Base-by-base conservation (phyloP, 139 green algal genomes). In the Chlamydomonas schloesseri region DNA sequence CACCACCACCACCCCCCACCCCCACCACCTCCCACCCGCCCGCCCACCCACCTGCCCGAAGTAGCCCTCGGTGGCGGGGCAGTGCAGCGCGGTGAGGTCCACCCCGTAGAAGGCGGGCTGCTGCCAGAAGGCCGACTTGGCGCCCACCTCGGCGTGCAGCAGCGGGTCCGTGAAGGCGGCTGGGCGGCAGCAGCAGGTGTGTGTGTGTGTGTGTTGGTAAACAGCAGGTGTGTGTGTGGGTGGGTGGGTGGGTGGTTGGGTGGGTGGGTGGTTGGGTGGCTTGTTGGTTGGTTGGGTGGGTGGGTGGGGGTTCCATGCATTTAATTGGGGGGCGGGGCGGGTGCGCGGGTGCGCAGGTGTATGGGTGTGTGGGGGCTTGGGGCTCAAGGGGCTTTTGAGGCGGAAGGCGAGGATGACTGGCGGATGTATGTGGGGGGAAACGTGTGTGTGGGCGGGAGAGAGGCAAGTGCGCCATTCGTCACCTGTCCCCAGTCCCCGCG, bases 51-150 rank as follows among this genome's bases (percentile, higher is more conserved):
- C 92, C 92, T 97, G 94, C 6, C 83, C 74, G 71, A 96, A 97
- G 88, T 97, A 98, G 1, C 91, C 90, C 29, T 94, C 89, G 15
- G 89, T 50, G 20, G 97, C 97, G 1, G 92, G 73, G 17, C 53
- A 34, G 57, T 97, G 89, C 82, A 99, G 90, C 8, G 81, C 47
- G 0, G 92, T 97, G 24, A 99, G 50, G 90, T 99, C 93, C 26
- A 99, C 90, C 2, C 96, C 95, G 80, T 97, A 99, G 88, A 98
- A 99, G 86, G 88, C 90, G 58, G 42, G 55, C 75, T 96, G 89
- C 85, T 94, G 65, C 95, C 96, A 97, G 91, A 98, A 99, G 18
- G 89, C 57, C 70, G 95, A 94, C 86, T 94, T 95, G 47, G 88
- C 87, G 42, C 88, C 37, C 26, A 98, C 64, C 92, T 99, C 97